Percentiles rank a stretch among this genome's conserved stretches.
Evolutionary conservation across 805 yeast species (phyloP).

Genomic region (Yarrowia divulgata): DNA sequence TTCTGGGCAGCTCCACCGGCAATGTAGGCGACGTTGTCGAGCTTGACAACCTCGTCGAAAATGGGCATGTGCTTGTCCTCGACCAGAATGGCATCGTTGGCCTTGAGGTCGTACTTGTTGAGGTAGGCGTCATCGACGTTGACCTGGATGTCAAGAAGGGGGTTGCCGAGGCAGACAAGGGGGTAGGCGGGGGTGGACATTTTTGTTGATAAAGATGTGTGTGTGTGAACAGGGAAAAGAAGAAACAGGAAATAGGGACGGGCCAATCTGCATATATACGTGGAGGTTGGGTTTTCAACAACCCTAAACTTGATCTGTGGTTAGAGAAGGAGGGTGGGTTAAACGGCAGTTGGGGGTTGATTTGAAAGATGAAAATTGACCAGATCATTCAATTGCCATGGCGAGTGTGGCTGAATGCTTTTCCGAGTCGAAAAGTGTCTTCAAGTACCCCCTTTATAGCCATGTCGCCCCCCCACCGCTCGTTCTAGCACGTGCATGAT

Average conservation of each 20-base stretch:
- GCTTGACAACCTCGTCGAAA: constrained; percentile 75
- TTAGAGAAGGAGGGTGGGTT: background rate
- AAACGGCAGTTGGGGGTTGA: background rate
- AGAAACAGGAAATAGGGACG: background rate
- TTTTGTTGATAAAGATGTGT: background rate
- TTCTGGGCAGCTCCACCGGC: constrained; percentile 99
- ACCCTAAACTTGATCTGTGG: constrained; percentile 20
- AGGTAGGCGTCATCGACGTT: constrained; percentile 69
- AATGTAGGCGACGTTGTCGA: constrained; percentile 67
- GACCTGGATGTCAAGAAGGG: constrained; percentile 86
- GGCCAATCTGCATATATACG: background rate
- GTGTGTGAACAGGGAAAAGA: constrained; percentile 4
- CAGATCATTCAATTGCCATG: background rate
- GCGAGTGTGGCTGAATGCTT: background rate
- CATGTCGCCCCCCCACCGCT: background rate
- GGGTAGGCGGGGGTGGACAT: constrained; percentile 54
- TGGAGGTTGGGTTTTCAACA: constrained; percentile 11
- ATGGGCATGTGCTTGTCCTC: constrained; percentile 87
- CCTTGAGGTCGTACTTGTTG: constrained; percentile 81
- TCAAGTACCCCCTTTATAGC: background rate
- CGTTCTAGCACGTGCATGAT: constrained; percentile 34
- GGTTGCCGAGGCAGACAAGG: constrained; percentile 90
- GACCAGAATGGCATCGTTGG: constrained; percentile 89
- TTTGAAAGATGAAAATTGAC: background rate
- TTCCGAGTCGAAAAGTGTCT: background rate